Base-by-base conservation (phyloP, 495 filamentous ascomycete genomes). In the Platismatia glauca region DNA sequence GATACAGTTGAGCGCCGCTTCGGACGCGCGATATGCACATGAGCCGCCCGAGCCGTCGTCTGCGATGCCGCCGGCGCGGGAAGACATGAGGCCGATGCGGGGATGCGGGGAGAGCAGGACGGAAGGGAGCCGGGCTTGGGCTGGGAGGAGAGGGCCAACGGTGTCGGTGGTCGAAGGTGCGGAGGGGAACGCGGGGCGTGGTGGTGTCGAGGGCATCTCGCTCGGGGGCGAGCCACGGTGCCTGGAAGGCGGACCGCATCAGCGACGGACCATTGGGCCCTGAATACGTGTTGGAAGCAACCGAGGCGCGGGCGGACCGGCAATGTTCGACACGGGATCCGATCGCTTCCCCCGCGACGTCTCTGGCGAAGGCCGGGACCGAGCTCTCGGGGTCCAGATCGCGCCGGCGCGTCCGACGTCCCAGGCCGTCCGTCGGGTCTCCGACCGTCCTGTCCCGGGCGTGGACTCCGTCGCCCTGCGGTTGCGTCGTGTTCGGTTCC, bases 11-110 rank as follows among this genome's bases (percentile, higher is more conserved):
- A 79, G 57, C 29, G 73, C 76, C 1, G 84, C 79, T 67, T 87
- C 88, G 18, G 72, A 76, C n/a, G 79, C 75, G 3, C 85, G 80
- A 70, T 87, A 88, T 13, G 75, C 75, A 67, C 85, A 88, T 72
- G 77, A 84, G 1, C 84, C 84, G 12, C 86, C 84, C 0, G 74
- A 71, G 46, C 63, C 63, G 62, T 88, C 86, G 29, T 71, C 70
- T 3, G 67, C 65, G 7, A 78, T 71, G 33, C 66, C 70, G 41
- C 75, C 75, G 27, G 77, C 74, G 24, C 77, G 74, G 5, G 72
- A 75, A 16, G 72, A 72, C 59, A 78, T 68, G 20, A 76, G 64
- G 22, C 73, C 69, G 16, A 75, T 59, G 18, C 64, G 35, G 2
- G 65, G 62, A 2, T 38, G 38, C 18, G 56, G 13, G 2, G 64